phyloP scores from a whole-genome alignment of 148 eudicot genomes.

The Simmondsia chinensis region DNA sequence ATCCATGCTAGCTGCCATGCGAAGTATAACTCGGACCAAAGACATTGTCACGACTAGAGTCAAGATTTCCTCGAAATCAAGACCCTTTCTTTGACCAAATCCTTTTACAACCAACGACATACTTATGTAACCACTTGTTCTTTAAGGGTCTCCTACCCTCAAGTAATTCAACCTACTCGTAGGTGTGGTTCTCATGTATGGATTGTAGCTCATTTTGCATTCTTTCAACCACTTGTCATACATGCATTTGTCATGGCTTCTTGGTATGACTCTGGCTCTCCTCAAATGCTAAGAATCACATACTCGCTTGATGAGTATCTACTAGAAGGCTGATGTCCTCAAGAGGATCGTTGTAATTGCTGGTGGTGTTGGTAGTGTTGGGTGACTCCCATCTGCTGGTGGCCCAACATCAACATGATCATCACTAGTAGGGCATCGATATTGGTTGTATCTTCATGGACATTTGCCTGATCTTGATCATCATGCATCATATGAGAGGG shows the following conservation, averaged over 20 bases:
- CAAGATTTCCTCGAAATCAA: slow-evolving; percentile 11
- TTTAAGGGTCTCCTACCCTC: slow-evolving; percentile 8
- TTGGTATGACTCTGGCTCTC: slow-evolving; percentile 9
- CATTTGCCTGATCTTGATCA: not conserved
- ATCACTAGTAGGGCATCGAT: not conserved
- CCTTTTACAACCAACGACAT: slow-evolving; percentile 12
- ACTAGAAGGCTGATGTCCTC: not conserved
- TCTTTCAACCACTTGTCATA: not conserved
- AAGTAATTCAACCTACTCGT: slow-evolving; percentile 8
- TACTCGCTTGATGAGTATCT: not conserved
- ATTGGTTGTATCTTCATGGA: not conserved
- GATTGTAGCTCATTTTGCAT: slow-evolving; percentile 14
- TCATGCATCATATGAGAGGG: not conserved
- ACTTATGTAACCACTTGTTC: slow-evolving; percentile 12
- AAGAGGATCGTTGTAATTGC: not conserved
- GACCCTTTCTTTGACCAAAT: slow-evolving; percentile 9
- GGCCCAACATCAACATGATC: too few relatives aligned
- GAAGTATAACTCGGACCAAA: not conserved
- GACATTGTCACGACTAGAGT: slow-evolving; percentile 6
- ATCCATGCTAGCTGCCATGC: too few relatives aligned
- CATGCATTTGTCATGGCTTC: not conserved
- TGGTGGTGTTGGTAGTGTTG: not conserved
- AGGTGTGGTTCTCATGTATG: slow-evolving; percentile 5
- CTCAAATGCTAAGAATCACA: slow-evolving; percentile 1
- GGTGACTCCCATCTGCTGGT: not conserved